A percentile compares a stretch with the other conserved stretches of the same genome.
Conservation (phyloP, 768 basidiomycete genomes). For the Russula virescens region DNA sequence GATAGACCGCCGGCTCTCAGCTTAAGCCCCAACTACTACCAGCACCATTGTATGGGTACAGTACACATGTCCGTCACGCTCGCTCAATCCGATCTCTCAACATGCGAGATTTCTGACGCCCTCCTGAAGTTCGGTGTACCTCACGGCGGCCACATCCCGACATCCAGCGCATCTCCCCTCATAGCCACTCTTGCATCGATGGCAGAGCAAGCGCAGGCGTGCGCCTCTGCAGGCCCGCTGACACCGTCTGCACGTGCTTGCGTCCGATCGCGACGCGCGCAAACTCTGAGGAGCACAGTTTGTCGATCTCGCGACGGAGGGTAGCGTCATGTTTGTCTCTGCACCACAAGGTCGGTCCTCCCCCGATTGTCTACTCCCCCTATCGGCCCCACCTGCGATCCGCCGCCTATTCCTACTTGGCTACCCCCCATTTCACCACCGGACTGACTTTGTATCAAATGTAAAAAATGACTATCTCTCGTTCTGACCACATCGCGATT, state of each 20-base stretch:
- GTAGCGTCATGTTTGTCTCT: constrained; percentile 66
- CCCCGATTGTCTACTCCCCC: no score
- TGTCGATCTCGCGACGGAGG: constrained; percentile 66
- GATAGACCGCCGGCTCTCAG: no score
- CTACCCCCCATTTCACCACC: not conserved
- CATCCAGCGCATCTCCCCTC: constrained; percentile 54
- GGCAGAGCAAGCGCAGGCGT: constrained; percentile 28
- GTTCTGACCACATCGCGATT: not conserved
- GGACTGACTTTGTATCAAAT: no score
- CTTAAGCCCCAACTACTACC: no score
- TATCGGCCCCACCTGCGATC: no score
- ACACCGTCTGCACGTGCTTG: constrained; percentile 78
- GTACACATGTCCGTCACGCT: no score
- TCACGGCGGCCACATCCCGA: constrained; percentile 77
- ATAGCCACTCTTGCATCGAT: constrained; percentile 32
- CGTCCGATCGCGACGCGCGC: constrained; percentile 53
- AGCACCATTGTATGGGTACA: no score
- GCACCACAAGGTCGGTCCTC: constrained; percentile 65
- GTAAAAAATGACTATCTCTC: no score
- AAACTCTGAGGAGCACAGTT: constrained; percentile 65
- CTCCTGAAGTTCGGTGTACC: constrained; percentile 69
- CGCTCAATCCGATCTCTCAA: constrained; percentile 44
- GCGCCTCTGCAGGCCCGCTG: constrained; percentile 72
- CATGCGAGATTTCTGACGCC: constrained; percentile 86
- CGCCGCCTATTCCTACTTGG: not conserved